Evolutionary conservation across 495 filamentous ascomycete genomes (phyloP).

Genomic region (Penicillium crystallinum): DNA sequence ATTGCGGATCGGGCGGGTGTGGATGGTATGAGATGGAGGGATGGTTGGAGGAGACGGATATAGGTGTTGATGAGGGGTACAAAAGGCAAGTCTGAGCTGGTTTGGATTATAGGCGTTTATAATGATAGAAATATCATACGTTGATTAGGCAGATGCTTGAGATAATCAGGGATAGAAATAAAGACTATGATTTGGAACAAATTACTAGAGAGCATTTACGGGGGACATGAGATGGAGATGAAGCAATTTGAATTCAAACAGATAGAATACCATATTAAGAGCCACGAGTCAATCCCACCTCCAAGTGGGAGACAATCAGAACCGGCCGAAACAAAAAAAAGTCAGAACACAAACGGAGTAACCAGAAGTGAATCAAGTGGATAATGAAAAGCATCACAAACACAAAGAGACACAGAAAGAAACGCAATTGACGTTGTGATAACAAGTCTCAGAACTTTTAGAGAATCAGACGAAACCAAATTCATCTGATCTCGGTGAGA

Average conservation of each 20-base stretch:
- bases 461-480: conserved; percentile 11
- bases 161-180: too few species aligned
- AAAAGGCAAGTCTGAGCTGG: conserved; percentile 55
- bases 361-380: conserved; percentile 4
- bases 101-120: background rate
- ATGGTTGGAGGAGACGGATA: conserved; percentile 3
- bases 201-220: too few species aligned
- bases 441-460: conserved; percentile 21
- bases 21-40: background rate
- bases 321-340: conserved; percentile 35
- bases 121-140: too few species aligned
- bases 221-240: too few species aligned
- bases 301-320: conserved; percentile 48
- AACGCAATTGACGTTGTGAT: conserved; percentile 12
- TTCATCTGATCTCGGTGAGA: conserved; percentile 25
- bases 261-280: conserved; percentile 18
- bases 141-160: too few species aligned
- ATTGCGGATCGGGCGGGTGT: background rate
- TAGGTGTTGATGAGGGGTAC: conserved; percentile 29
- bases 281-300: conserved; percentile 53
- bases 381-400: conserved; percentile 16
- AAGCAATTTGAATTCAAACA: conserved; percentile 10
- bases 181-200: too few species aligned
- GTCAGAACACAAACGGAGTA: conserved; percentile 1
- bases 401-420: conserved; percentile 18